Evolutionary conservation across 2,329 filamentous ascomycete species (phyloP), one percentile per base, ranked within the genome.

Genomic region (Rhynchosporium agropyri): DNA sequence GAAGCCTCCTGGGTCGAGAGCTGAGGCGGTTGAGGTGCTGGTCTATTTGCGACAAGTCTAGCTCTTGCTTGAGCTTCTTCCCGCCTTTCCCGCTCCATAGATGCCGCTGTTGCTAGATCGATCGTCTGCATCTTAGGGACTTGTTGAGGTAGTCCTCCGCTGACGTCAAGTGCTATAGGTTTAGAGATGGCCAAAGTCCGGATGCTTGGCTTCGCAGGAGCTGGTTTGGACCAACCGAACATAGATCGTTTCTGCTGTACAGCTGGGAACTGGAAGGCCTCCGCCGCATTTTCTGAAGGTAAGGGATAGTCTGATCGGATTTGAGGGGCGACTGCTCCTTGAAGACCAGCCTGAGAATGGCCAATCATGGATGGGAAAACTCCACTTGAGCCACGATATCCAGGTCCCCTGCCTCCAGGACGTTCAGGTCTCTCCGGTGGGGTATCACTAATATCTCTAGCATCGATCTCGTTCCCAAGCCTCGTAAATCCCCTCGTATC

Each of bases 81-180:
- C 43, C 73, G 68, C 31, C 74, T 65, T 54, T 71, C 66, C 7
- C 71, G 66, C 55, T 75, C 74, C 49, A 72, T 74, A 15, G 51
- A 61, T 56, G 69, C 67, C 2, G 73, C 74, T 12, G 70, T 72
- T 29, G 68, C 66, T 45, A 75, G 67, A 62, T 74, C 73, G 29
- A 74, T 70, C 1, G 74, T 75, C 33, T 65, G 67, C n/a, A 75
- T 72, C 61, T 65, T 67, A 12, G 71, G 62, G 50, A 73, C 73
- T 10, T 68, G 66, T 33, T 68, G 65, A 12, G 64, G 29, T 15
- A 42, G 6, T 36, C 53, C 42, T 45, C 58, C 54, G 36, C 65
- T 55, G 3, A 43, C 49, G 43, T 61, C 60, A 5, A 63, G 45
- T 43, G 63, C 58, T 6, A 74, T 66, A 38, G 74, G 74, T 7